Base-by-base conservation (phyloP, 1,284 basidiomycete species). In the Marasmius fiardii region DNA sequence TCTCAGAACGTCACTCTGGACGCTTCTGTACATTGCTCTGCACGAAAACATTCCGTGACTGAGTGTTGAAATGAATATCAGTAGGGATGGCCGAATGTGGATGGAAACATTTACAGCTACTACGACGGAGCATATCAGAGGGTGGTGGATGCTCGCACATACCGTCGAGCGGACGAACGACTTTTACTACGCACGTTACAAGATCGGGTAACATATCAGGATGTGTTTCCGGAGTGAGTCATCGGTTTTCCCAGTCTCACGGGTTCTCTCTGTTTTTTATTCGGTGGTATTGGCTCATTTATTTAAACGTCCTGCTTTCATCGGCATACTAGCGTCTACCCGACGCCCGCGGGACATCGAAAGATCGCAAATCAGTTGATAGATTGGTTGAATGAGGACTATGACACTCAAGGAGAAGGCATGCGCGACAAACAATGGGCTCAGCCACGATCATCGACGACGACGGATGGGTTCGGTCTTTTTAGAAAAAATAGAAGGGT, bases 51-150 rank as follows among this genome's bases (percentile, higher is more conserved):
- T n/a, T n/a, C n/a, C n/a, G n/a, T n/a, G n/a, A n/a, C n/a, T n/a
- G n/a, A n/a, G n/a, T n/a, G n/a, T n/a, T n/a, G n/a, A n/a, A n/a
- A n/a, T n/a, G n/a, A n/a, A n/a, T n/a, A n/a, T 5, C 54, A 80
- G 78, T 82, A 80, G 79, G 80, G 81, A 16, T 84, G 82, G 81
- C 81, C 81, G 1, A 75, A 69, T 53, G 67, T 78, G 1, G 77
- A 79, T 54, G 80, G 78, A 0, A 69, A 67, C 16, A 66, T 77
- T 47, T 63, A 65, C 31, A 72, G 80, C 51, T 83, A 84, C 63
- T 83, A 80, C 61, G 64, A 71, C n/a, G 79, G 78, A 0, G 67
- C 70, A 49, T 82, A 83, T 60, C 63, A 78, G 49, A 63, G 68
- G 5, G 75, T 82, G 35, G 77, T 82, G 0, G 59, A 73, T 10